These are phyloP conservation scores for Aphanoascus verrucosus DNA, from an alignment of 2,329 filamentous ascomycete species.

Conservation along the genomic window DNA sequence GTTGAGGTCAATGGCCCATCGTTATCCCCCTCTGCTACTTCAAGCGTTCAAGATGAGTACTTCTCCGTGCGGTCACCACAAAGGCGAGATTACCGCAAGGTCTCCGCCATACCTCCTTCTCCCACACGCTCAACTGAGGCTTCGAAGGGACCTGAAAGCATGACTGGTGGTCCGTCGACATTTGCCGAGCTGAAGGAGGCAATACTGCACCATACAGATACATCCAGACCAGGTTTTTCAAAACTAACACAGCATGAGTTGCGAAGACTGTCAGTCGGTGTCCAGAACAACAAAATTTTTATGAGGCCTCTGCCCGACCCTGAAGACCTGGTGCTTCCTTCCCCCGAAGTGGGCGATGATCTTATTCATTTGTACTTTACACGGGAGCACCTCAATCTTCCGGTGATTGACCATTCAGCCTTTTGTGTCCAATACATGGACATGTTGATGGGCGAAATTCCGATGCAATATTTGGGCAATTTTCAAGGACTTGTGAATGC, in stretches of 20 bases:
- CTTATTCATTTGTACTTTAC: slow-evolving; percentile 18
- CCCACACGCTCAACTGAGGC: neutral
- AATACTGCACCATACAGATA: slow-evolving; percentile 14
- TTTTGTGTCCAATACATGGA: slow-evolving; percentile 17
- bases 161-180: neutral
- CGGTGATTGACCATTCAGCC: slow-evolving; percentile 18
- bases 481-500: slow-evolving; percentile 18
- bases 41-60: neutral
- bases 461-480: slow-evolving; percentile 9
- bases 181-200: slow-evolving; percentile 13
- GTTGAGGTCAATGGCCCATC: neutral
- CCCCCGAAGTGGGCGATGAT: slow-evolving; percentile 16
- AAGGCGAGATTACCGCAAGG: neutral
- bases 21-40: too few species aligned
- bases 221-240: slow-evolving; percentile 14
- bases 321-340: slow-evolving; percentile 10
- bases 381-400: slow-evolving; percentile 22
- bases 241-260: slow-evolving; percentile 9
- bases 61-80: too few species aligned
- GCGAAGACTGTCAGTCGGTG: slow-evolving; percentile 4
- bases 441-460: slow-evolving; percentile 6
- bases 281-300: slow-evolving; percentile 8
- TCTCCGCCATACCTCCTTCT: neutral
- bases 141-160: neutral
- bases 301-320: neutral